Evolutionary conservation across 2,329 filamentous ascomycete genomes (phyloP), one percentile per base, ranked within the genome.

Genomic region (Ceratocystis lukuohia): DNA sequence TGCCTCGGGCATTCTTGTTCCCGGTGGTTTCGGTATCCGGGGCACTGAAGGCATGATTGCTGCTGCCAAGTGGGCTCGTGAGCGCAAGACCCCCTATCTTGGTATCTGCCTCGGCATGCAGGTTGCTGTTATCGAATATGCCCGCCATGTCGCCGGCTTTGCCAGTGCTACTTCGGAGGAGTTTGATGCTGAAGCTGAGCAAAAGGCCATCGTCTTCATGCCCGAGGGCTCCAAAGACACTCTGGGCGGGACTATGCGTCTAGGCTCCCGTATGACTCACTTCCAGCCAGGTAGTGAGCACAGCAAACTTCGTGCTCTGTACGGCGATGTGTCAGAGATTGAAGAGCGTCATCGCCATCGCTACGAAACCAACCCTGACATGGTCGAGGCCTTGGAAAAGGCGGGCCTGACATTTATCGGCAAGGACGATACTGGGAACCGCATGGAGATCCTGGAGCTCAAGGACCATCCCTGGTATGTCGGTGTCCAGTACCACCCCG

Each of bases 21-120:
- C 88, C 1, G 91, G 81, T 30, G 91, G 90, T 0, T 96, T 96
- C 71, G 93, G 93, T 61, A 77, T 80, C 46, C 82, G 94, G 71
- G 93, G 91, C 67, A 91, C 85, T 0, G 87, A 93, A 73, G 94
- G 94, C 69, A 97, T 97, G 91, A 87, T 97, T 72, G 80, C 84
- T 66, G 89, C 88, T 2, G 88, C 88, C n/a, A 87, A 86, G 70
- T 96, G 89, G 87, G 92, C 93, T 1, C 86, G 94, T 66, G 87
- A 88, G 70, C 86, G 91, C 71, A 86, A 88, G 69, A 84, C 84
- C 2, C 91, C 91, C 1, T 96, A 88, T 77, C 81, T 97, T 0
- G 94, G 94, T 68, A 88, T 97, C 69, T 96, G 93, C 74, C 80
- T 96, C 25, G 91, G 91, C 67, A 91, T 96, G 86, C 94, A 97